Evolutionary conservation across 2,329 filamentous ascomycete genomes (phyloP).

Genomic region (Diaporthe vexans): DNA sequence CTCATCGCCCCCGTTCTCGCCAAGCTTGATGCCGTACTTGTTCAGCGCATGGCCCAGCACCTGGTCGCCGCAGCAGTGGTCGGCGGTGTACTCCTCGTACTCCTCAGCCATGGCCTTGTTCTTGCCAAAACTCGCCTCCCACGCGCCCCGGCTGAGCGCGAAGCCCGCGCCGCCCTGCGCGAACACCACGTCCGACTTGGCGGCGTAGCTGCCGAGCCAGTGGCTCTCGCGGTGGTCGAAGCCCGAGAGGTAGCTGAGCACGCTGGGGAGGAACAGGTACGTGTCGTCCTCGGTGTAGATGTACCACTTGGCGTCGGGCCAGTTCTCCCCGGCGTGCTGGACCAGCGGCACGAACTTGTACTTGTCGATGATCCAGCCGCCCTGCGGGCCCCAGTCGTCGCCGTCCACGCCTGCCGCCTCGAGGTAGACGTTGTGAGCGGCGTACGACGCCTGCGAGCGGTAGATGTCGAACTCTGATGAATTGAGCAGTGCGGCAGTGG

Average conservation of each 20-base stretch:
- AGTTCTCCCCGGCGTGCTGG: constrained; percentile 35
- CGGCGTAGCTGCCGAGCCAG: constrained; percentile 41
- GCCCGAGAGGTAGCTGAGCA: constrained; percentile 35
- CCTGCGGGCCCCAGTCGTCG: constrained; percentile 26
- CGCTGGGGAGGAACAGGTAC: constrained; percentile 41
- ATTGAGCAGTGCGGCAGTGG: constrained; percentile 38
- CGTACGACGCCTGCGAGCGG: constrained; percentile 43
- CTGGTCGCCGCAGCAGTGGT: constrained; percentile 34
- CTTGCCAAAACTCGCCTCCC: constrained; percentile 29
- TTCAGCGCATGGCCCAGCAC: constrained; percentile 32
- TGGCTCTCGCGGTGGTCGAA: constrained; percentile 36
- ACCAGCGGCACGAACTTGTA: constrained; percentile 41
- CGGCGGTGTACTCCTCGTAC: constrained; percentile 19
- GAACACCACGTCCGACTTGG: constrained; percentile 32
- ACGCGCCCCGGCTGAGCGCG: constrained; percentile 33
- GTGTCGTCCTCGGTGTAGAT: constrained; percentile 45
- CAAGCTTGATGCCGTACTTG: constrained; percentile 30
- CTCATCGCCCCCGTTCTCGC: constrained; percentile 13
- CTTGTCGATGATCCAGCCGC: constrained; percentile 38
- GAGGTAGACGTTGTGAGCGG: constrained; percentile 46
- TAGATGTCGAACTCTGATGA: constrained; percentile 43
- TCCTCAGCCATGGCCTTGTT: constrained; percentile 7
- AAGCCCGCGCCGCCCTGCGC: constrained; percentile 43
- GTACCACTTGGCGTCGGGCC: constrained; percentile 43
- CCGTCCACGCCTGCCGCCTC: constrained; percentile 42